phyloP scores from a whole-genome alignment of 352 stramenopile species.

The Phytophthora aleatoria region DNA sequence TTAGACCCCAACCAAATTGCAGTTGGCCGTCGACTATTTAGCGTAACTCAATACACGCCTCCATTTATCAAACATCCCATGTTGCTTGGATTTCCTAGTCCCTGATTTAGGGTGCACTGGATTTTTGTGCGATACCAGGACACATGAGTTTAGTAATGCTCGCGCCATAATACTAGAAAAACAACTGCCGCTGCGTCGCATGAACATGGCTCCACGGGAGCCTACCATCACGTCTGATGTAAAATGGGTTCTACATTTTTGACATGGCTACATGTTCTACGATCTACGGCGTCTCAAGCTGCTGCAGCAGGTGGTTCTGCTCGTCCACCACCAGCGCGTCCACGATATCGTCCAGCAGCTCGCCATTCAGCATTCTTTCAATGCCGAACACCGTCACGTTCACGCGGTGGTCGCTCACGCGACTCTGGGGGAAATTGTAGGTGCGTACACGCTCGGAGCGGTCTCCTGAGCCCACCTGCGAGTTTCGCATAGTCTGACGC shows the following conservation, averaged over 20 bases:
- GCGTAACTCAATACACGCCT: conserved; percentile 24
- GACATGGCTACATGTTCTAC: conserved; percentile 25
- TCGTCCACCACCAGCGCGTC: conserved; percentile 79
- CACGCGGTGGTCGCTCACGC: conserved; percentile 96
- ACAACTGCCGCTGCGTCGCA: conserved; percentile 10
- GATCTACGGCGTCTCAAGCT: conserved; percentile 52
- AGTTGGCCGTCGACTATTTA: conserved; percentile 28
- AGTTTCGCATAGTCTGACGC: conserved; percentile 66
- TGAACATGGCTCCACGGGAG: neutral
- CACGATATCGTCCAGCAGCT: conserved; percentile 91
- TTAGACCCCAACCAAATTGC: conserved; percentile 9
- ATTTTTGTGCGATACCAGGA: conserved; percentile 17
- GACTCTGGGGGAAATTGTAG: conserved; percentile 98
- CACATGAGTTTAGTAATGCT: neutral
- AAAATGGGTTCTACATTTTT: conserved; percentile 16
- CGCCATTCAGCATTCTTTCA: conserved; percentile 88
- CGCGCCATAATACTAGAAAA: neutral
- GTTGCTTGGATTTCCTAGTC: neutral
- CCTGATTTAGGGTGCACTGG: conserved; percentile 2
- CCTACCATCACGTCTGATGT: neutral
- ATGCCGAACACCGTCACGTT: conserved; percentile 90
- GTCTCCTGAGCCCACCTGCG: conserved; percentile 95
- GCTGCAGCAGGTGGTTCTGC: conserved; percentile 76
- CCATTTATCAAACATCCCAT: neutral
- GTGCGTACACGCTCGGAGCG: conserved; percentile 97